phyloP scores from a whole-genome alignment of 306 rosid genomes.

The Cicer chorassanicum region DNA sequence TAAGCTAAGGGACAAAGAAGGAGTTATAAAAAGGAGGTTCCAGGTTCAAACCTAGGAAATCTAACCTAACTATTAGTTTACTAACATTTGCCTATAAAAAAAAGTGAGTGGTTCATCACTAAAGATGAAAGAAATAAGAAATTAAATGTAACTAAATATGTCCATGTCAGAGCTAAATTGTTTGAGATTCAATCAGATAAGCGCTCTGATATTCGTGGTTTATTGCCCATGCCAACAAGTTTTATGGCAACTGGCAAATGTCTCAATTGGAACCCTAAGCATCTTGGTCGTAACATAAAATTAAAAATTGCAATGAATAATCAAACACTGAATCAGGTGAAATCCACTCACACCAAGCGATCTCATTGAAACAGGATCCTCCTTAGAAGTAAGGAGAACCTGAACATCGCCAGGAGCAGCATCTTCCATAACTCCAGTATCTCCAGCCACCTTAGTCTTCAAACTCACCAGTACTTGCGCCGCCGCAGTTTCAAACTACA shows the following conservation, averaged over 20 bases:
- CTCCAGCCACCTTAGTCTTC: conserved; percentile 84
- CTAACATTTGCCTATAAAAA: too few species aligned
- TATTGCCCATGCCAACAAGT: neutral
- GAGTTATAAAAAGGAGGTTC: too few species aligned
- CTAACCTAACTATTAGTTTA: too few species aligned
- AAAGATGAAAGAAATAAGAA: too few species aligned
- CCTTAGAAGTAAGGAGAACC: conserved; percentile 86
- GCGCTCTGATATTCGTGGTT: neutral
- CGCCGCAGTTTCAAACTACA: conserved; percentile 92
- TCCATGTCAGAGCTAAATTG: too few species aligned
- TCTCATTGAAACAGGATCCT: conserved; percentile 80
- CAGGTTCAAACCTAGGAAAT: too few species aligned
- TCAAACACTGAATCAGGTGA: neutral
- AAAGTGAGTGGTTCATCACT: too few species aligned
- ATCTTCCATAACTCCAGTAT: conserved; percentile 88
- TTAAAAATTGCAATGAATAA: conserved; percentile 2
- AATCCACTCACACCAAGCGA: conserved; percentile 73
- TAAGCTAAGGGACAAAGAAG: too few species aligned
- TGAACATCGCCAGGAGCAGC: conserved; percentile 83
- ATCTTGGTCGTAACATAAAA: neutral
- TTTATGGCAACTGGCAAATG: neutral
- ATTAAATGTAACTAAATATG: too few species aligned
- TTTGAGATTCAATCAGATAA: neutral
- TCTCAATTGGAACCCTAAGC: neutral
- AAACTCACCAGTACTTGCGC: conserved; percentile 83